phyloP scores from a whole-genome alignment of 495 filamentous ascomycete species.

The Astrothelium macrocarpum region DNA sequence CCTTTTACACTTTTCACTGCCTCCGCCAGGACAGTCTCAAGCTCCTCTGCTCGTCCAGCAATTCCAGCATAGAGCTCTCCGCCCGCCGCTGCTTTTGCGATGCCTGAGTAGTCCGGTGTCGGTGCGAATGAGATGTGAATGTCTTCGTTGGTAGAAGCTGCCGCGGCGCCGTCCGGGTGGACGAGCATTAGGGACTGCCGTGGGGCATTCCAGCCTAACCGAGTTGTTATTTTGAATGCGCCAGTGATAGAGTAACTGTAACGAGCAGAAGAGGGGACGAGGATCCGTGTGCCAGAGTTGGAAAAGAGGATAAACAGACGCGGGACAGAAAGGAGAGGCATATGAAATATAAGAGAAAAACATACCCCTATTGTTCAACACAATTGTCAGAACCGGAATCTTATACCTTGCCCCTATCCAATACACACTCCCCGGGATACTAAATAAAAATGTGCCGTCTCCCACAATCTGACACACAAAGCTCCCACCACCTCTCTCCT shows the following conservation, averaged over 20 bases:
- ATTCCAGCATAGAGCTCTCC: slow-evolving; percentile 39
- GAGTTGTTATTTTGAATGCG: too few relatives aligned
- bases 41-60: slow-evolving; percentile 27
- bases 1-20: slow-evolving; percentile 29
- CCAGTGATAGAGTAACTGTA: too few relatives aligned
- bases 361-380: slow-evolving; percentile 82
- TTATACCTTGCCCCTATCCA: slow-evolving; percentile 83
- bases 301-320: background rate
- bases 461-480: slow-evolving; percentile 92
- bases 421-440: slow-evolving; percentile 81
- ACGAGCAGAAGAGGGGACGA: background rate
- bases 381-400: slow-evolving; percentile 82
- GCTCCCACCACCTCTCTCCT: slow-evolving; percentile 32
- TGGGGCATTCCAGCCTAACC: slow-evolving; percentile 45
- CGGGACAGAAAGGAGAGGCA: background rate
- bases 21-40: slow-evolving; percentile 27
- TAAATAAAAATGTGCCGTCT: slow-evolving; percentile 83
- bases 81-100: slow-evolving; percentile 81
- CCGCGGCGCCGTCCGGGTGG: slow-evolving; percentile 37
- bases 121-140: slow-evolving; percentile 85
- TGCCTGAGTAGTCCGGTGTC: slow-evolving; percentile 79
- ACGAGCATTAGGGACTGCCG: slow-evolving; percentile 30
- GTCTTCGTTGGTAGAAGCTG: slow-evolving; percentile 70
- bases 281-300: background rate
- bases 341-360: background rate